These are phyloP conservation scores for Nepenthes gracilis DNA, from an alignment of 148 eudicot genomes.

Conservation along the genomic window DNA sequence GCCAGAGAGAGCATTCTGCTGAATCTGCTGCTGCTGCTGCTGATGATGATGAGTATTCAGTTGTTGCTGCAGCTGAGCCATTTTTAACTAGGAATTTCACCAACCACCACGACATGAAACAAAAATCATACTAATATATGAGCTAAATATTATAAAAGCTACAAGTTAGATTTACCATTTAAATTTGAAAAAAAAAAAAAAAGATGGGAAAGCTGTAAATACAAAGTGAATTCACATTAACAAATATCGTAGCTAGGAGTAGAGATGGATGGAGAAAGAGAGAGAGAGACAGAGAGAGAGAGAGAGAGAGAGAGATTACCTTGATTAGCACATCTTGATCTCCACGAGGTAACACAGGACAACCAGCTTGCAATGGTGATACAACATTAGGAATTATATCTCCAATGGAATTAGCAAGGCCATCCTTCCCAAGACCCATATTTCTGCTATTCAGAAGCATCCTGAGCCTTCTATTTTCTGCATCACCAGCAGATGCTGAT, in stretches of 20 bases:
- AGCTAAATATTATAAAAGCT: background rate
- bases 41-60: conserved; percentile 22
- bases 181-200: too few species aligned
- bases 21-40: conserved; percentile 38
- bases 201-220: background rate
- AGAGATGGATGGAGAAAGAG: background rate
- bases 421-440: conserved; percentile 49
- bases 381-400: conserved; percentile 45
- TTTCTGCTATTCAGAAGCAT: conserved; percentile 38
- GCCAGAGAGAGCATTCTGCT: conserved; percentile 45
- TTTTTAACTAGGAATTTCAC: conserved; percentile 30
- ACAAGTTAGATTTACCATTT: background rate
- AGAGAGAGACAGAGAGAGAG: background rate
- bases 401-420: conserved; percentile 32
- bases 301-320: conserved; percentile 17
- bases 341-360: conserved; percentile 47
- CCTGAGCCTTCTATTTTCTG: conserved; percentile 54
- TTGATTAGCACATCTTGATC: conserved; percentile 47
- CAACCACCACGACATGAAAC: background rate
- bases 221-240: background rate
- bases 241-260: too few species aligned
- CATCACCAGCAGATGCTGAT: conserved; percentile 43
- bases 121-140: background rate
- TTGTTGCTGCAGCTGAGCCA: conserved; percentile 51
- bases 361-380: conserved; percentile 45